These are phyloP conservation scores for Phytopythium aichiense DNA, from an alignment of 352 stramenopile species.

Conservation along the genomic window DNA sequence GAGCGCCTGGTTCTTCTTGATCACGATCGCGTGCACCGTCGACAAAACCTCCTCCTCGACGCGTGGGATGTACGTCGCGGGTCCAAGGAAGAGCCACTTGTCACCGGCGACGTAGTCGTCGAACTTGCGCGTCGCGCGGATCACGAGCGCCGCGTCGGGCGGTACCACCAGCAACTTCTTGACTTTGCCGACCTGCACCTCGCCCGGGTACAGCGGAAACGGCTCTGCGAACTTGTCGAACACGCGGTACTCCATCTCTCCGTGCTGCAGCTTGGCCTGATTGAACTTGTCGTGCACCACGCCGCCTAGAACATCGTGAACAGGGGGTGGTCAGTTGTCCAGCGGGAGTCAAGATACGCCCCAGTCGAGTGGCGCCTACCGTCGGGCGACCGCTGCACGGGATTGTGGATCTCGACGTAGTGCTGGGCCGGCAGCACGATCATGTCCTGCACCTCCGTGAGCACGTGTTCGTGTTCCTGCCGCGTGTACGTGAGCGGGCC, in stretches of 20 bases:
- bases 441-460: conserved; percentile 62
- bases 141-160: conserved; percentile 53
- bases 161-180: conserved; percentile 54
- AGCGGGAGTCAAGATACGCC: too few species aligned
- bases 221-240: conserved; percentile 73
- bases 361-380: not conserved
- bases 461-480: conserved; percentile 74
- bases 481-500: conserved; percentile 77
- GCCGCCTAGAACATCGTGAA: conserved; percentile 12
- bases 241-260: conserved; percentile 73
- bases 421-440: conserved; percentile 72
- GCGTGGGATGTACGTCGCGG: conserved; percentile 69
- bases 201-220: conserved; percentile 70
- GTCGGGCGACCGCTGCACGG: conserved; percentile 45
- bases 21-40: conserved; percentile 51
- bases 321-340: too few species aligned
- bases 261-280: conserved; percentile 76
- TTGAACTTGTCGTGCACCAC: conserved; percentile 62
- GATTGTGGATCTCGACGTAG: conserved; percentile 76
- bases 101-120: conserved; percentile 52
- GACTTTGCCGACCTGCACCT: conserved; percentile 56
- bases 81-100: conserved; percentile 74
- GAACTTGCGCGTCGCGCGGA: conserved; percentile 60
- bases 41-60: conserved; percentile 59
- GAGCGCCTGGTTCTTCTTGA: conserved; percentile 78